A percentile compares a stretch with the other conserved stretches of the same genome.
Evolutionary conservation across 768 basidiomycete species (phyloP).

Genomic region (Rubroboletus pulcherrimus): DNA sequence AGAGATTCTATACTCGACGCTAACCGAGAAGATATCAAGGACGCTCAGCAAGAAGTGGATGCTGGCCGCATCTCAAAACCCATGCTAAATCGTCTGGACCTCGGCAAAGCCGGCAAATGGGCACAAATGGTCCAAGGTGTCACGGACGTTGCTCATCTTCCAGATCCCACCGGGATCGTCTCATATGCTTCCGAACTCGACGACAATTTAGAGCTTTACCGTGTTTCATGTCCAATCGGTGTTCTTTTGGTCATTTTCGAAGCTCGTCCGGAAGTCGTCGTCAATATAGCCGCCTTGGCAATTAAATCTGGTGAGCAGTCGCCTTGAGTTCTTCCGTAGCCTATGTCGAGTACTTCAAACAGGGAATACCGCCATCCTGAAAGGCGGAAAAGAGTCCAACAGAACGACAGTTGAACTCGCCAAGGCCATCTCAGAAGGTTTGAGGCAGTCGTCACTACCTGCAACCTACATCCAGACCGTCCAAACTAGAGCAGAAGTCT

Average conservation of each 20-base stretch:
- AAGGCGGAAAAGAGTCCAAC: conserved; percentile 95
- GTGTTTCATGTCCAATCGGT: conserved; percentile 95
- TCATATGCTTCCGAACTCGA: conserved; percentile 90
- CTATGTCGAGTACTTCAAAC: neutral
- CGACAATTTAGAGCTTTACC: conserved; percentile 82
- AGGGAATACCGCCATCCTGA: conserved; percentile 97
- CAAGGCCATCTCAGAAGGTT: conserved; percentile 71
- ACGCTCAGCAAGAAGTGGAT: conserved; percentile 73
- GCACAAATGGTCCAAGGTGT: conserved; percentile 91
- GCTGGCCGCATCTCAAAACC: conserved; percentile 81
- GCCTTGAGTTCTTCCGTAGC: neutral
- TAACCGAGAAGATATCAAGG: conserved; percentile 79
- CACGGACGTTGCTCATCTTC: conserved; percentile 77
- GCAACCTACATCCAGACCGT: conserved; percentile 85
- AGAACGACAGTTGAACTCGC: conserved; percentile 75
- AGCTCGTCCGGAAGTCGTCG: conserved; percentile 94
- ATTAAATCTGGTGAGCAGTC: conserved; percentile 82
- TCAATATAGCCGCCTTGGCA: conserved; percentile 93
- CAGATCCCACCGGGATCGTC: conserved; percentile 82
- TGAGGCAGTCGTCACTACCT: conserved; percentile 71
- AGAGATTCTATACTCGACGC: conserved; percentile 73
- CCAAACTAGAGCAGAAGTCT: conserved; percentile 88
- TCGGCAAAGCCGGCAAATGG: conserved; percentile 82
- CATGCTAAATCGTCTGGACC: conserved; percentile 82
- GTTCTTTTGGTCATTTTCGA: conserved; percentile 97